Conservation (phyloP, 495 filamentous ascomycete species). For the Eremomyces bilateralis region DNA sequence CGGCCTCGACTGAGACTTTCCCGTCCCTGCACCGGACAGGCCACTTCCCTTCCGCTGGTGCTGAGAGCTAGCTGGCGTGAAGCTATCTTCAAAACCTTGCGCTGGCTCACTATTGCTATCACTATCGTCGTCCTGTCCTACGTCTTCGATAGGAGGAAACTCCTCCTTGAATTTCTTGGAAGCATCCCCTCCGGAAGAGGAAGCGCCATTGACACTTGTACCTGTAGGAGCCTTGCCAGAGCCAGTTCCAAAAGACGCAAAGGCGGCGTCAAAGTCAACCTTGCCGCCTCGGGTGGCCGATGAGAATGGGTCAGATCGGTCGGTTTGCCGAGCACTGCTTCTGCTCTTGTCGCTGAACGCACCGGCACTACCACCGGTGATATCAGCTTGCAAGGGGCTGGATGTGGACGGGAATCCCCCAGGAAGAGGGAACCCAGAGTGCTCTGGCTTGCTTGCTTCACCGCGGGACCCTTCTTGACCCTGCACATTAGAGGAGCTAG, state of each 20-base stretch:
- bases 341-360: slow-evolving; percentile 21
- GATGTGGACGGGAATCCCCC: slow-evolving; percentile 10
- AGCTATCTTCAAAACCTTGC: slow-evolving; percentile 84
- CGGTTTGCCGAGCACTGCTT: slow-evolving; percentile 12
- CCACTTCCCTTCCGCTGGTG: slow-evolving; percentile 19
- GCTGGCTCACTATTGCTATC: slow-evolving; percentile 60
- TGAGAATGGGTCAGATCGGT: slow-evolving; percentile 22
- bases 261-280: slow-evolving; percentile 57
- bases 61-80: slow-evolving; percentile 53
- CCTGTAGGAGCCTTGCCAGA: too few relatives aligned
- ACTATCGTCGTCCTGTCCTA: slow-evolving; percentile 52
- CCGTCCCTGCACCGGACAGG: neutral
- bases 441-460: too few relatives aligned
- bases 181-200: too few relatives aligned
- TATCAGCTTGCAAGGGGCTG: slow-evolving; percentile 14
- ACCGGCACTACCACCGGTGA: neutral
- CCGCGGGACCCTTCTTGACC: too few relatives aligned
- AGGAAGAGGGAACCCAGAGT: too few relatives aligned
- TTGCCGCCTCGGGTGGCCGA: slow-evolving; percentile 32
- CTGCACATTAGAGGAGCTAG: too few relatives aligned
- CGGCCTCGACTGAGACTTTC: neutral
- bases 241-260: too few relatives aligned
- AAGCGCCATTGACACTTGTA: neutral
- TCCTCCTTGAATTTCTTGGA: slow-evolving; percentile 36
- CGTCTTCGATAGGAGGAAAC: slow-evolving; percentile 82